phyloP scores from a whole-genome alignment of 441 rosid genomes.

The Melastoma candidum region DNA sequence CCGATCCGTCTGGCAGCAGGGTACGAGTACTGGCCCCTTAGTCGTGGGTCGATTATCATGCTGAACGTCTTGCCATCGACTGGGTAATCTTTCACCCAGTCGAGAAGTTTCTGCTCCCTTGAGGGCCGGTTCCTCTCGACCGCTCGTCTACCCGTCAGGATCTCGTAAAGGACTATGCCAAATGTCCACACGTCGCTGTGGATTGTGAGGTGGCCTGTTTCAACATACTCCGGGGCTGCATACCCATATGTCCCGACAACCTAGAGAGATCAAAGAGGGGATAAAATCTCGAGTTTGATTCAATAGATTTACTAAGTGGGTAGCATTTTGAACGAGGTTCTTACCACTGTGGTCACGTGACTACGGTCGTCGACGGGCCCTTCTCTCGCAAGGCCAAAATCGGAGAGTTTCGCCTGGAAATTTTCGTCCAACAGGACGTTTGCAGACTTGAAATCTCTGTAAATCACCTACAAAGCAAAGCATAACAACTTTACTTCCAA shows the following conservation, averaged over 20 bases:
- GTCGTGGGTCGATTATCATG: constrained; percentile 37
- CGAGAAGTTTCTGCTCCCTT: constrained; percentile 37
- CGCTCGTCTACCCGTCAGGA: constrained; percentile 41
- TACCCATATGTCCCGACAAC: constrained; percentile 47
- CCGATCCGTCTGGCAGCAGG: constrained; percentile 25
- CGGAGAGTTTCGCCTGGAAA: constrained; percentile 40
- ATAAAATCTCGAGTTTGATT: not conserved
- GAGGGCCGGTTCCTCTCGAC: constrained; percentile 35
- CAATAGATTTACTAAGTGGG: too few species aligned
- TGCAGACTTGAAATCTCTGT: constrained; percentile 49
- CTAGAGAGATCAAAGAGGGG: constrained; percentile 15
- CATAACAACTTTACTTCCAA: constrained; percentile 3
- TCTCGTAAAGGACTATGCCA: constrained; percentile 50
- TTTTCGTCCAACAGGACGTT: constrained; percentile 46
- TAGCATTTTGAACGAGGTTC: not conserved
- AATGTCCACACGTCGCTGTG: constrained; percentile 42
- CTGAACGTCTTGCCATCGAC: constrained; percentile 28
- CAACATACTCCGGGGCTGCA: constrained; percentile 49
- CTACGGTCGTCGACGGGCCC: constrained; percentile 40
- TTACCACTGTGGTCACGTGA: constrained; percentile 45
- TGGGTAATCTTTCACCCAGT: constrained; percentile 46
- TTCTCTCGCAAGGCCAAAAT: constrained; percentile 54
- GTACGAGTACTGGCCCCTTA: constrained; percentile 25
- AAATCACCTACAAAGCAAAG: constrained; percentile 33
- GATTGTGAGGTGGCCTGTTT: constrained; percentile 45